A percentile compares a stretch with the other conserved stretches of the same genome.
Conservation (phyloP, 768 basidiomycete genomes). For the Naganishia vaughanmartiniae region DNA sequence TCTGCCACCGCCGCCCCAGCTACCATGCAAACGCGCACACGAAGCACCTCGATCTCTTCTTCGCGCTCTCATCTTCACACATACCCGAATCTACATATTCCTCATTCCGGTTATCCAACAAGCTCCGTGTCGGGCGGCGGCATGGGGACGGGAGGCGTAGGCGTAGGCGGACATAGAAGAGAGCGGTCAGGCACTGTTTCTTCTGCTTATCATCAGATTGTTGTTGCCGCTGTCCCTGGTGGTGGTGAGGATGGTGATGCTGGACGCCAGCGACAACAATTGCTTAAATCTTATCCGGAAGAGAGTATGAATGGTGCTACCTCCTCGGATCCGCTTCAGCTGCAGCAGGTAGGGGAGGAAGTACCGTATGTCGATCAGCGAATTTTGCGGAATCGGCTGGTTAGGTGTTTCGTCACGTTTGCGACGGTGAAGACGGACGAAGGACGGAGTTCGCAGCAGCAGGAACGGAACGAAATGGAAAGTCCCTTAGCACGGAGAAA, state of each 20-base stretch:
- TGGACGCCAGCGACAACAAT: neutral
- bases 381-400: conserved; percentile 11
- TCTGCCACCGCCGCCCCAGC: too few relatives aligned
- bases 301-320: too few relatives aligned
- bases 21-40: neutral
- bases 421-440: conserved; percentile 1
- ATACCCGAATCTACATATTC: too few relatives aligned
- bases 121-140: too few relatives aligned
- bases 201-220: neutral
- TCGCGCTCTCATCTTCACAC: too few relatives aligned
- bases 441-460: neutral
- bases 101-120: too few relatives aligned
- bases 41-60: conserved; percentile 1
- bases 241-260: neutral
- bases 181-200: neutral
- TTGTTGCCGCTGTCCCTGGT: neutral
- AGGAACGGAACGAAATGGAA: neutral
- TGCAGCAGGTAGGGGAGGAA: neutral
- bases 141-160: too few relatives aligned
- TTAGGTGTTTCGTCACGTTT: conserved; percentile 22
- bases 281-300: too few relatives aligned
- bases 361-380: conserved; percentile 3
- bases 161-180: neutral
- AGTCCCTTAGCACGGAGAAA: neutral
- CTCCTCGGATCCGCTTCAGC: neutral